Base-by-base conservation (phyloP, 148 eudicot species). In the Arctostaphylos glauca region DNA sequence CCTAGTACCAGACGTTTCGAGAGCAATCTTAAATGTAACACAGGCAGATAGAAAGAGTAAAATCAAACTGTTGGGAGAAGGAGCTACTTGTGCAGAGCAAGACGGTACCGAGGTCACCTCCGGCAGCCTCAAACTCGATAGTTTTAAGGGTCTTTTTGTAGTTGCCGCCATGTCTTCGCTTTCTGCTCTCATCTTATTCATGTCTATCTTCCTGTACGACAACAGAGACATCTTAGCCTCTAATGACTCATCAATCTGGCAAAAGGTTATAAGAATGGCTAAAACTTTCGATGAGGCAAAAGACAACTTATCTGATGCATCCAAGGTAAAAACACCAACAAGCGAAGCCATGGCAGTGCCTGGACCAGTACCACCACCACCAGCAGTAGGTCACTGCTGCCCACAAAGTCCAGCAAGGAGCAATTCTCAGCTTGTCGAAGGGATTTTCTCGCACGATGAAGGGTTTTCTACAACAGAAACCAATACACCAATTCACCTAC, bases 1-100 rank as follows among this genome's bases (percentile, higher is more conserved):
- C 3, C 46, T 89, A 15, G 88, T 85, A 31, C 81, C 90, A 44
- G 95, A 92, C 12, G 84, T 94, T 41, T 92, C 95, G 1, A 89
- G 87, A 18, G 84, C 79, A 43, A 81, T 94, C 64, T 81, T 92
- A 81, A 76, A 50, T 12, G 86, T 92, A 38, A 88, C 85, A 4
- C 94, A 91, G 81, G 91, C 88, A 64, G 85, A 84, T 4, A 82
- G 83, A 49, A 90, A 92, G 91, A 71, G 38, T 0, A 78, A 43
- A 16, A 86, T 92, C 5, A 68, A 86, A 78, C 77, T 60, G 92
- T 75, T 86, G 12, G 80, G 85, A 5, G 80, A 85, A 6, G 78
- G 70, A 49, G 67, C 78, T 5, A 46, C 23, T n/a, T 86, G 86
- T 21, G 70, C 44, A 4, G 80, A 54, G 55, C 83, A 81, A 48